Evolutionary conservation across 306 rosid genomes (phyloP).

Genomic region (Oxytropis ochrocephala): DNA sequence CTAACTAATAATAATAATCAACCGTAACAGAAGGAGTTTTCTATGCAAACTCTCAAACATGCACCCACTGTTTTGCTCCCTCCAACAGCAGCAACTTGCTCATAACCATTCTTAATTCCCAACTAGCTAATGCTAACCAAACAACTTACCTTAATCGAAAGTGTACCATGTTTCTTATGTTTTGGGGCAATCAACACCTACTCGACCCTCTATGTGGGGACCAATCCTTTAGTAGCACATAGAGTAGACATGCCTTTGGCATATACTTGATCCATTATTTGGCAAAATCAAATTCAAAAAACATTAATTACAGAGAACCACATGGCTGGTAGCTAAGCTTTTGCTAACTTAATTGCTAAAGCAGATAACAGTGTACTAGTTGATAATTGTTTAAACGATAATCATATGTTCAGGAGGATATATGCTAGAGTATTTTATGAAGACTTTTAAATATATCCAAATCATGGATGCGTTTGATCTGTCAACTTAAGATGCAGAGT

Average conservation of each 20-base stretch:
- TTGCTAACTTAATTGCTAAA: neutral
- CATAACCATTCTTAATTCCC: neutral
- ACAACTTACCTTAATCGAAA: slow-evolving; percentile 18
- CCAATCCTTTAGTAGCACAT: slow-evolving; percentile 20
- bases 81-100: slow-evolving; percentile 12
- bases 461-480: neutral
- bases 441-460: neutral
- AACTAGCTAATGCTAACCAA: slow-evolving; percentile 3
- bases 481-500: slow-evolving; percentile 2
- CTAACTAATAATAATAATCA: neutral
- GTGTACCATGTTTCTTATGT: neutral
- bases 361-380: neutral
- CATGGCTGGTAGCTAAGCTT: neutral
- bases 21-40: neutral
- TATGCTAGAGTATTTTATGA: neutral
- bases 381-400: neutral
- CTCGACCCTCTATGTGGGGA: slow-evolving; percentile 28
- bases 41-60: neutral
- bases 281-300: too few species aligned
- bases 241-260: neutral
- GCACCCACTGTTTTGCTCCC: slow-evolving; percentile 28
- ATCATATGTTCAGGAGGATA: neutral
- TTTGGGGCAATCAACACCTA: neutral
- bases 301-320: too few species aligned
- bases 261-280: slow-evolving; percentile 12